Conservation (phyloP, 2,329 filamentous ascomycete genomes). For the Nemania sp. region DNA sequence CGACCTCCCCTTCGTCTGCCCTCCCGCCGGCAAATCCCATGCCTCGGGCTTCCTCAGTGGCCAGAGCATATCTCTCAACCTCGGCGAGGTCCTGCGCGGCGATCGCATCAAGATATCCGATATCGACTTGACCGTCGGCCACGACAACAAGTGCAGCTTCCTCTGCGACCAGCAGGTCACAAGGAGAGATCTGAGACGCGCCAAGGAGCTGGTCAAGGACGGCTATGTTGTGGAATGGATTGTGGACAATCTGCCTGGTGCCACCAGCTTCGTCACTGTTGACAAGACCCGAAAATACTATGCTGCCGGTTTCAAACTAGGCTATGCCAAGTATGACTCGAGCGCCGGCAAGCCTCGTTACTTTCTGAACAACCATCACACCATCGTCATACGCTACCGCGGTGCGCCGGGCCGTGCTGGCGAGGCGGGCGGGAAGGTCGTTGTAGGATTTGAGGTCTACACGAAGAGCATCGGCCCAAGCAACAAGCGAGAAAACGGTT, state of each 20-base stretch:
- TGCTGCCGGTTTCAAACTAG: constrained; percentile 85
- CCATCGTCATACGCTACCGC: constrained; percentile 79
- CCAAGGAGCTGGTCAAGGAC: constrained; percentile 71
- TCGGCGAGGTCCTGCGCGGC: constrained; percentile 84
- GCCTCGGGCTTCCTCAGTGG: constrained; percentile 73
- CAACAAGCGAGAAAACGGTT: constrained; percentile 65
- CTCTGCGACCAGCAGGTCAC: constrained; percentile 72
- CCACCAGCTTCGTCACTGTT: constrained; percentile 84
- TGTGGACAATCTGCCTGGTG: constrained; percentile 86
- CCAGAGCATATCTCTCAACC: constrained; percentile 77
- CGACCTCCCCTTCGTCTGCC: constrained; percentile 85
- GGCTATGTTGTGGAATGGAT: constrained; percentile 94
- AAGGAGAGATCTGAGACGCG: constrained; percentile 65
- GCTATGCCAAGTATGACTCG: constrained; percentile 69
- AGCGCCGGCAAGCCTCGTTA: constrained; percentile 64
- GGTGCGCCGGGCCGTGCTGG: constrained; percentile 70
- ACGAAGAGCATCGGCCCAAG: constrained; percentile 75
- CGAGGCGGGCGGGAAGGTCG: constrained; percentile 71
- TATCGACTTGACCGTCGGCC: constrained; percentile 76
- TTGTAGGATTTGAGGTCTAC: constrained; percentile 90
- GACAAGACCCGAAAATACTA: constrained; percentile 88
- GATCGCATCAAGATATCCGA: constrained; percentile 85
- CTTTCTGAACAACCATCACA: constrained; percentile 87
- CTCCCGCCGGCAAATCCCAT: constrained; percentile 69
- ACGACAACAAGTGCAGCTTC: constrained; percentile 71